Evolutionary conservation across 2,329 filamentous ascomycete genomes (phyloP), one percentile per base, ranked within the genome.

Genomic region (Annulohypoxylon truncatum): DNA sequence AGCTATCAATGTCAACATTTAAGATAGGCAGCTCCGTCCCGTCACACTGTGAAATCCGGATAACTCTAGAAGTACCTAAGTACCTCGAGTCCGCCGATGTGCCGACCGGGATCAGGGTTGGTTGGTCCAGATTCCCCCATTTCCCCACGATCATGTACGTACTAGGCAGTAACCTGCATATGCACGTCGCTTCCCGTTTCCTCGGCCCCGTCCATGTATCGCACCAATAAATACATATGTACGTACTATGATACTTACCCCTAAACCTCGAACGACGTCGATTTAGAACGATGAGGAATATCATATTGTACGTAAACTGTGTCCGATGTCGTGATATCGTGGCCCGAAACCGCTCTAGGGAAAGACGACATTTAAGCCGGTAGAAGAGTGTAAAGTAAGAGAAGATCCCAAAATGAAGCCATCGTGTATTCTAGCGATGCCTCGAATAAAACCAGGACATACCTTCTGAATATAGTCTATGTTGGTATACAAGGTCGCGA

Each of bases 171-270:
- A 38, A 40, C 31, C 55, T 48, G 15, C 42, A 46, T 46, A 70
- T 68, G 68, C 60, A 67, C 53, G 63, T 70, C 68, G 68, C 63
- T 66, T 66, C 13, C 13, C 47, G 20, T 57, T 68, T 51, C 68
- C 54, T 66, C 10, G 26, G 31, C 31, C 44, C 29, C 8, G 12
- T 52, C 35, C 13, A 53, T 18, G 22, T 57, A 64, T 64, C 52
- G 26, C 42, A 55, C 48, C 22, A 54, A 28, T 46, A 4, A 10
- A 24, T 44, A 4, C 24, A 56, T 42, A 29, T 46, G 8, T 22
- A 10, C 18, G 38, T 22, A 42, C 38, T 8, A 4, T 22, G 38
- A 7, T 42, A 42, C 38, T 42, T 20, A 42, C 40, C 18, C 40
- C 24, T 47, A 9, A 20, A 46, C 13, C 7, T 28, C 31, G 13